phyloP scores from a whole-genome alignment of 2,329 filamentous ascomycete species.

The Thermomyces lanuginosus region DNA sequence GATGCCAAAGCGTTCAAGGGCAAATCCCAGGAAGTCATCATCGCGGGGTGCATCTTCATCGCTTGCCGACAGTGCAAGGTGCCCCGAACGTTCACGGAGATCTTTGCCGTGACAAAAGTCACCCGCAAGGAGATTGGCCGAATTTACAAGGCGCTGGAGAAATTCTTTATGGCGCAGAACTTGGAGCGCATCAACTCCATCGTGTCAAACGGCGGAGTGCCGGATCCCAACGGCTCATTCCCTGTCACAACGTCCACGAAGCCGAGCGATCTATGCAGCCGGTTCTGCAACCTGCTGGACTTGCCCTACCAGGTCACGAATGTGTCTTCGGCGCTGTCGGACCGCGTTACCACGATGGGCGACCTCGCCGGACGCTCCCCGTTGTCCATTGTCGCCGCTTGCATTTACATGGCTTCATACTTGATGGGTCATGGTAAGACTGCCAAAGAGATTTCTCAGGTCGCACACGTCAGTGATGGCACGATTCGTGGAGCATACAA shows the following conservation, averaged over 20 bases:
- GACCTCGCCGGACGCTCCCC: constrained; percentile 85
- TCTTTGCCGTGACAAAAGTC: constrained; percentile 82
- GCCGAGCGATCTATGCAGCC: constrained; percentile 68
- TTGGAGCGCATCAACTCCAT: constrained; percentile 38
- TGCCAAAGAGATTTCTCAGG: constrained; percentile 71
- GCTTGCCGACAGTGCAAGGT: constrained; percentile 81
- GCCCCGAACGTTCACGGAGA: constrained; percentile 82
- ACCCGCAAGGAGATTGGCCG: constrained; percentile 94
- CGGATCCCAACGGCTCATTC: constrained; percentile 42
- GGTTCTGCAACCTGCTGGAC: constrained; percentile 73
- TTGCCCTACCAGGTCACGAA: constrained; percentile 62
- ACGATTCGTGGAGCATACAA: constrained; percentile 96
- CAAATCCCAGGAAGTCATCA: constrained; percentile 83
- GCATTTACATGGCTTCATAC: constrained; percentile 89
- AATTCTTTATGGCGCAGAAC: constrained; percentile 64
- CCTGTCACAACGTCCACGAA: constrained; percentile 60
- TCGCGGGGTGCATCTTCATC: constrained; percentile 94
- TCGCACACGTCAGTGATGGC: constrained; percentile 85
- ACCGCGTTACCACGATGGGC: constrained; percentile 58
- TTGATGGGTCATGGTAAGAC: constrained; percentile 63
- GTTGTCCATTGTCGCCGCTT: constrained; percentile 81
- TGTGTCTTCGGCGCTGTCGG: constrained; percentile 62
- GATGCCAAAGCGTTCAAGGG: constrained; percentile 90
- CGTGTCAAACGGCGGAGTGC: constrained; percentile 35
- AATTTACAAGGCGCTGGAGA: constrained; percentile 84